These are phyloP conservation scores for Rhodomyrtus tomentosa DNA, from an alignment of 345 rosid species.

Conservation along the genomic window DNA sequence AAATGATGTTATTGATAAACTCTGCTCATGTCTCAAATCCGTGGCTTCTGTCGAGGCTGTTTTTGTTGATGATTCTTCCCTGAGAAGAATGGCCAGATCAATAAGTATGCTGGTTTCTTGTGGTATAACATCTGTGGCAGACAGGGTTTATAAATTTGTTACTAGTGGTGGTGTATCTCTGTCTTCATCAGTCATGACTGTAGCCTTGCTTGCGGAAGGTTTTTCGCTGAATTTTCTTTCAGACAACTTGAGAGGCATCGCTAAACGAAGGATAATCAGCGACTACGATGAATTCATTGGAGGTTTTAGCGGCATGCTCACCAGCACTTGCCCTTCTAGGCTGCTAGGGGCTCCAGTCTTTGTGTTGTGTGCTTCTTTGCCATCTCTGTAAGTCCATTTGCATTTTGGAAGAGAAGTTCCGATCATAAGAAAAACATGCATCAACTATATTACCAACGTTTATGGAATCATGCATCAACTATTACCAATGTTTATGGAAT, in stretches of 20 bases:
- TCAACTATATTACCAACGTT: neutral
- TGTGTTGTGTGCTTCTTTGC: constrained; percentile 63
- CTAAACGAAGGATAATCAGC: constrained; percentile 40
- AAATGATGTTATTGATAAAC: constrained; percentile 30
- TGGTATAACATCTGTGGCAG: constrained; percentile 41
- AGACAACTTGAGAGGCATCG: constrained; percentile 27
- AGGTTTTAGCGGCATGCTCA: constrained; percentile 21
- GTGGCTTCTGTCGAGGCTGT: constrained; percentile 41
- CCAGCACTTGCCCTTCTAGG: constrained; percentile 18
- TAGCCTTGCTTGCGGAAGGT: constrained; percentile 66
- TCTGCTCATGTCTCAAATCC: constrained; percentile 39
- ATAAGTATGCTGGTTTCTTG: constrained; percentile 48
- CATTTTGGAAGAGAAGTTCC: neutral
- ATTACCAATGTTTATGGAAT: neutral
- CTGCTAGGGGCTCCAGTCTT: constrained; percentile 44
- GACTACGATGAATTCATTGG: constrained; percentile 48
- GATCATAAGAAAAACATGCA: neutral
- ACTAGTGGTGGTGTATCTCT: constrained; percentile 27
- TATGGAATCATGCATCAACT: neutral
- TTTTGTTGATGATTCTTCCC: constrained; percentile 41
- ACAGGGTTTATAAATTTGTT: constrained; percentile 33
- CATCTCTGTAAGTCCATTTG: constrained; percentile 44
- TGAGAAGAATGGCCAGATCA: constrained; percentile 60
- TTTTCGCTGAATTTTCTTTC: constrained; percentile 58
- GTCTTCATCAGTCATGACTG: constrained; percentile 29